A percentile compares a stretch with the other conserved stretches of the same genome.
phyloP scores from a whole-genome alignment of 257 asterid genomes.

The Solanum etuberosum region DNA sequence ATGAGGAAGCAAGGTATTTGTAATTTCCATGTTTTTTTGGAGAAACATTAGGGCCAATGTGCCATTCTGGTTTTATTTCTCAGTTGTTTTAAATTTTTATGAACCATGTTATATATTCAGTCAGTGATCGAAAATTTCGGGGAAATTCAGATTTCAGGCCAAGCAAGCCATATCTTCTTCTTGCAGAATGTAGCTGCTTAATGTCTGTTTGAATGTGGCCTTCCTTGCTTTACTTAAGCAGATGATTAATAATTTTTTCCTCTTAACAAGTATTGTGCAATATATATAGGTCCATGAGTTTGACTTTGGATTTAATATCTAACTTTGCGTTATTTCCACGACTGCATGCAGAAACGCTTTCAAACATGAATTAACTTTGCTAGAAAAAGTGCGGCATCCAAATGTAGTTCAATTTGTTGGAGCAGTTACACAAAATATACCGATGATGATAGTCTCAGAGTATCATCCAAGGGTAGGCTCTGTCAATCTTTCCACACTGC shows the following conservation, averaged over 20 bases:
- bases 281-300: neutral
- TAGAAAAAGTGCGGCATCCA: constrained; percentile 98
- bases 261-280: neutral
- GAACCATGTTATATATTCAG: neutral
- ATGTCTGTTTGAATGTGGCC: neutral
- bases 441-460: constrained; percentile 96
- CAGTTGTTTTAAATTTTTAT: neutral
- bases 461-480: constrained; percentile 61
- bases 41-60: neutral
- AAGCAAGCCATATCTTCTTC: neutral
- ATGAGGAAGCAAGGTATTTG: neutral
- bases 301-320: neutral
- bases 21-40: neutral
- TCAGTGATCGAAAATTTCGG: neutral
- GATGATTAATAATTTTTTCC: neutral
- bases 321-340: neutral
- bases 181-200: neutral
- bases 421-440: constrained; percentile 93
- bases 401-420: constrained; percentile 94
- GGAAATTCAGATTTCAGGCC: neutral
- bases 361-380: constrained; percentile 70
- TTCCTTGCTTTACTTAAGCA: neutral
- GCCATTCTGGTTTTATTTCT: neutral
- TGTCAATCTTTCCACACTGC: constrained; percentile 15
- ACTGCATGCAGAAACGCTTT: constrained; percentile 61